Percentiles rank a stretch among this genome's conserved stretches.
phyloP scores from a whole-genome alignment of 306 rosid species.

The Glycine latifolia region DNA sequence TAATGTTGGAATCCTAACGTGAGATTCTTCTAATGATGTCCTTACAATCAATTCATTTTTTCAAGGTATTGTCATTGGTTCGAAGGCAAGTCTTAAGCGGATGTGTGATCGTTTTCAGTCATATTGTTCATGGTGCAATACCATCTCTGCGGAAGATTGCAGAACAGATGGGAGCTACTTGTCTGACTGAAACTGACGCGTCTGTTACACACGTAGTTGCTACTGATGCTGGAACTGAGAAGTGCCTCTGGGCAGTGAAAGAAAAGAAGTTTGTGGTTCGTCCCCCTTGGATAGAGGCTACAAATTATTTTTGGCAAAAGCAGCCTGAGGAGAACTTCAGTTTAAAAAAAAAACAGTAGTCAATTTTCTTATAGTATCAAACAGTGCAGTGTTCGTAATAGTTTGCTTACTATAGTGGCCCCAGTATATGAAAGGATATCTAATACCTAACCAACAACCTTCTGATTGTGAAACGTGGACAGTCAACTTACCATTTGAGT shows the following conservation, averaged over 20 bases:
- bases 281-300: slow-evolving; percentile 86
- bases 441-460: slow-evolving; percentile 24
- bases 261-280: slow-evolving; percentile 78
- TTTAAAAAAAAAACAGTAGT: slow-evolving; percentile 46
- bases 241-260: slow-evolving; percentile 79
- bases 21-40: not conserved
- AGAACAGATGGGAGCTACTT: slow-evolving; percentile 84
- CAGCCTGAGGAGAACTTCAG: slow-evolving; percentile 75
- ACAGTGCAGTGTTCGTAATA: not conserved
- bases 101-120: slow-evolving; percentile 74
- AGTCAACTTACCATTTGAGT: not conserved
- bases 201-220: slow-evolving; percentile 84
- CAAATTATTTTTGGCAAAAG: slow-evolving; percentile 81
- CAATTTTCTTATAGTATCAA: not conserved
- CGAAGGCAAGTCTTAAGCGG: slow-evolving; percentile 64
- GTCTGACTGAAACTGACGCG: slow-evolving; percentile 63
- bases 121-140: slow-evolving; percentile 56
- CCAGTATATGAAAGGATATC: slow-evolving; percentile 16
- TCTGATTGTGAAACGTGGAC: slow-evolving; percentile 11
- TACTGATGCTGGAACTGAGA: slow-evolving; percentile 81
- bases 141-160: slow-evolving; percentile 79
- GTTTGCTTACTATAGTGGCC: slow-evolving; percentile 2
- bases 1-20: too few relatives aligned
- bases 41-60: not conserved
- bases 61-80: slow-evolving; percentile 66